Evolutionary conservation across 208 protist species (phyloP).

Genomic region (Trypanosoma caninum): DNA sequence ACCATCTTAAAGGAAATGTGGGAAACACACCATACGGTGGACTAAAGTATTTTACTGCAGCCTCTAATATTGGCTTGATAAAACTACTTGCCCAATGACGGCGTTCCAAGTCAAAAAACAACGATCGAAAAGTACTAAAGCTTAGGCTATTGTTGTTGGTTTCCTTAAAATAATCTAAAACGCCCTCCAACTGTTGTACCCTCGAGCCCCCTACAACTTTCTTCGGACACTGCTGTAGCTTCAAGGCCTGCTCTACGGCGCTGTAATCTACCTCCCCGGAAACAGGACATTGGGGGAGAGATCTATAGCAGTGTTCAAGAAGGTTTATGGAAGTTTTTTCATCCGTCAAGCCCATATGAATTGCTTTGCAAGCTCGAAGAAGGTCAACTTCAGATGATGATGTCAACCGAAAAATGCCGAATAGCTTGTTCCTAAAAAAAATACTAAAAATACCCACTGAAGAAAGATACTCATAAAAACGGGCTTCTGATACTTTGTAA

Average conservation of each 20-base stretch:
- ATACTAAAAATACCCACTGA: constrained; percentile 33
- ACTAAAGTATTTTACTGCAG: constrained; percentile 37
- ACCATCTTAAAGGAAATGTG: constrained; percentile 38
- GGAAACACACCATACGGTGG: constrained; percentile 37
- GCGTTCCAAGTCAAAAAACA: constrained; percentile 29
- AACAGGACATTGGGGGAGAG: constrained; percentile 19
- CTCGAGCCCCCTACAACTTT: background rate
- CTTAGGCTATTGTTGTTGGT: constrained; percentile 11
- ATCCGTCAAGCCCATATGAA: constrained; percentile 38
- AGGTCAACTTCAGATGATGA: constrained; percentile 18
- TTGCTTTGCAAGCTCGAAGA: constrained; percentile 36
- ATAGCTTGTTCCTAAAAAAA: constrained; percentile 18
- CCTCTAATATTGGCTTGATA: constrained; percentile 48
- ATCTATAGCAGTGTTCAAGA: constrained; percentile 39
- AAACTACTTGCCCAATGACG: constrained; percentile 31
- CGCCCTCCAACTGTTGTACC: constrained; percentile 19
- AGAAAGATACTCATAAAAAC: constrained; percentile 35
- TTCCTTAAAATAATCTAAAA: constrained; percentile 19
- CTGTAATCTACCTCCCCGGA: constrained; percentile 7
- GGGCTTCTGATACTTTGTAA: constrained; percentile 24
- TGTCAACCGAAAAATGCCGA: constrained; percentile 23
- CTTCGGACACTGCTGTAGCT: background rate
- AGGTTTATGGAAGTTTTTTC: constrained; percentile 13
- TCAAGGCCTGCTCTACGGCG: constrained; percentile 1
- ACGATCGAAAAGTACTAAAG: constrained; percentile 22